Evolutionary conservation across 2,329 filamentous ascomycete genomes (phyloP).

Genomic region (Aschersonia sp.): DNA sequence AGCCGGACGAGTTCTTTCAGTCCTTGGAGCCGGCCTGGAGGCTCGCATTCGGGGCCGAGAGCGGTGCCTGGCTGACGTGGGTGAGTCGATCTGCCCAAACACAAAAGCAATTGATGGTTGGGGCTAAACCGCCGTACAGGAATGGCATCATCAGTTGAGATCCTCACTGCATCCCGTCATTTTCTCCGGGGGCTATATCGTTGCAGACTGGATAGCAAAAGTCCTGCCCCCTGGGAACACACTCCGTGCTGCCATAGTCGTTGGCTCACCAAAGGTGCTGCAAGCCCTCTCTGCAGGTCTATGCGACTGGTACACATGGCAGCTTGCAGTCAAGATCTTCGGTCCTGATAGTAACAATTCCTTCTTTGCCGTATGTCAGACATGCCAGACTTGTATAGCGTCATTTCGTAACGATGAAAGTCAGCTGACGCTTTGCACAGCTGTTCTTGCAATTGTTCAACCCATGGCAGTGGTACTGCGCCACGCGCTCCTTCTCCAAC

Average conservation of each 20-base stretch:
- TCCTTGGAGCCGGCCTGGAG: slow-evolving; percentile 89
- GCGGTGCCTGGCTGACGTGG: slow-evolving; percentile 92
- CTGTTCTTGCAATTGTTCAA: slow-evolving; percentile 21
- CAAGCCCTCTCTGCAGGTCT: slow-evolving; percentile 68
- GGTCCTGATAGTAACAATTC: slow-evolving; percentile 48
- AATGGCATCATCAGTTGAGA: slow-evolving; percentile 80
- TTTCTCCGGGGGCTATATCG: slow-evolving; percentile 63
- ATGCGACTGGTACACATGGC: slow-evolving; percentile 81
- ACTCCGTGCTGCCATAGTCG: slow-evolving; percentile 49
- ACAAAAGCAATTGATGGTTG: not conserved
- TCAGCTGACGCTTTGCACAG: slow-evolving; percentile 7
- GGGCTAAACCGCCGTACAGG: slow-evolving; percentile 34
- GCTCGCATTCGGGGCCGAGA: slow-evolving; percentile 62
- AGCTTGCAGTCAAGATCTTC: slow-evolving; percentile 60
- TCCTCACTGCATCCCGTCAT: slow-evolving; percentile 84
- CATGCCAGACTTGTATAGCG: no score
- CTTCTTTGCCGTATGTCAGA: slow-evolving; percentile 47
- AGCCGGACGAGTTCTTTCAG: slow-evolving; percentile 96
- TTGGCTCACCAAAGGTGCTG: slow-evolving; percentile 57
- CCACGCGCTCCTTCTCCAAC: slow-evolving; percentile 87
- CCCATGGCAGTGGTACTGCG: slow-evolving; percentile 93
- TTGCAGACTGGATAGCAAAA: slow-evolving; percentile 40
- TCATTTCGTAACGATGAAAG: no score
- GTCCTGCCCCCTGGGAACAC: slow-evolving; percentile 37
- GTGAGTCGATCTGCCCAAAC: slow-evolving; percentile 32